phyloP scores from a whole-genome alignment of 305 asterid genomes.

The Withania somnifera region DNA sequence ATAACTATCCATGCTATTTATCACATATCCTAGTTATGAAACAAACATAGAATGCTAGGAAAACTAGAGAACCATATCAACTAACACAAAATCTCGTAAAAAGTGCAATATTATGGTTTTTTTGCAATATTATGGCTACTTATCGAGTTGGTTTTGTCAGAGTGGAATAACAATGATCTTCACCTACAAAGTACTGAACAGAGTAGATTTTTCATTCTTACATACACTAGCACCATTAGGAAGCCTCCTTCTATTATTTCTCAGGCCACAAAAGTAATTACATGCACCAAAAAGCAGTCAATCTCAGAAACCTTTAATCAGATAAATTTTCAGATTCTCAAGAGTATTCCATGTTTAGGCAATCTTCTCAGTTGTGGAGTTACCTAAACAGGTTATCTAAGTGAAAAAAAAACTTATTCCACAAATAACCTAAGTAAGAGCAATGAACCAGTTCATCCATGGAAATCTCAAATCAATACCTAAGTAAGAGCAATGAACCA shows the following conservation, averaged over 20 bases:
- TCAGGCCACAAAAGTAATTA: too few species aligned
- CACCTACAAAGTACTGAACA: neutral
- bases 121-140: too few species aligned
- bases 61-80: neutral
- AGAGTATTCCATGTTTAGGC: neutral
- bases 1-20: neutral
- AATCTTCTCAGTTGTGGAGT: neutral
- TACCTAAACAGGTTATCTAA: neutral
- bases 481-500: neutral
- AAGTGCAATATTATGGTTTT: neutral
- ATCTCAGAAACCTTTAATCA: neutral
- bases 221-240: neutral
- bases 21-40: neutral
- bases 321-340: neutral
- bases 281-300: neutral
- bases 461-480: neutral
- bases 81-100: neutral
- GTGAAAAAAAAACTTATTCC: neutral
- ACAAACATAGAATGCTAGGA: neutral
- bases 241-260: neutral
- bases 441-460: neutral
- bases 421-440: neutral
- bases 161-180: neutral
- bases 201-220: neutral
- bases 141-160: neutral